Evolutionary conservation across 2,329 filamentous ascomycete species (phyloP), one percentile per base, ranked within the genome.

Genomic region (Diaporthe helianthi): DNA sequence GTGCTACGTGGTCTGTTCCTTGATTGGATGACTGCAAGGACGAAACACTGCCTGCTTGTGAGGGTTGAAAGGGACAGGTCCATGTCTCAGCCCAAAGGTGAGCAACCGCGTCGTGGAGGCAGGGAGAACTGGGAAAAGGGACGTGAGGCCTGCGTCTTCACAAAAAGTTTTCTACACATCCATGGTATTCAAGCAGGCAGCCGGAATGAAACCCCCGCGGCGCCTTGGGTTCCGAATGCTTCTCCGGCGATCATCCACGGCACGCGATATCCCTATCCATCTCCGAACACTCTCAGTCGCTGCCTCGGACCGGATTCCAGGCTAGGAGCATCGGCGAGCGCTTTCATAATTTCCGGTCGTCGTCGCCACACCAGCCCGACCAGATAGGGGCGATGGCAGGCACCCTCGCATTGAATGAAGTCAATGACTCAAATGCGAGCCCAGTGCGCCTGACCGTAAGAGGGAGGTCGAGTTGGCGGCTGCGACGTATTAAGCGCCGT

Each of bases 391-490:
- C 41, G 44, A 61, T 44, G 17, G 33, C 41, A 47, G 22, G 41
- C 26, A 47, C 6, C 26, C 33, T 33, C n/a, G n/a, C 19, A 46
- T 33, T 33, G 4, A 36, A 22, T 29, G 15, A 47, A 24, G 58
- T 63, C 58, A 49, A 61, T 61, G 58, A 49, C 29, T 49, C 58
- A n/a, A 63, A n/a, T 19, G 29, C 17, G 44, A 49, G 58, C 29
- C 13, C 29, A 49, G 44, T 41, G 44, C 29, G 9, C 65, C 49
- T 71, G 51, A 17, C 68, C 46, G 15, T n/a, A 49, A 69, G 22
- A 38, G 69, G 69, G 69, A 71, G 69, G 69, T 71, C 65, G 55
- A 60, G 26, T 41, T 33, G 44, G 58, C 58, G 58, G 41, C 41
- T 47, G 58, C 26, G 13, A 26, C 41, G 24, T 33, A 33, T 47